phyloP scores from a whole-genome alignment of 345 rosid genomes.

The Crucihimalaya himalaica region DNA sequence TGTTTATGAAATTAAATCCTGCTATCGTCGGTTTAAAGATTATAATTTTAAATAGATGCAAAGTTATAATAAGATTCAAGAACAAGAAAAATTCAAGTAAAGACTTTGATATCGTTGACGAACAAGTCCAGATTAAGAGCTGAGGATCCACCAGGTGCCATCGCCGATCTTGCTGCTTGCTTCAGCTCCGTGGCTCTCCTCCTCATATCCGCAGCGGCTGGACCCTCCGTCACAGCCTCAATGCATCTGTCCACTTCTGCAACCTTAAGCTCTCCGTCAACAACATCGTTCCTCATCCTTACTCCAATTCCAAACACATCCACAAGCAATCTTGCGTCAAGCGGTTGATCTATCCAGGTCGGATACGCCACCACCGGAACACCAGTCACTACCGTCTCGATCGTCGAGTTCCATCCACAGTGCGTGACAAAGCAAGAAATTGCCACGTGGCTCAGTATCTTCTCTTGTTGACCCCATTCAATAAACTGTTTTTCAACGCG shows the following conservation, averaged over 20 bases:
- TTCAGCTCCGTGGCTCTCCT: slow-evolving; percentile 45
- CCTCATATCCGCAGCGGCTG: slow-evolving; percentile 34
- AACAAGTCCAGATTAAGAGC: too few relatives aligned
- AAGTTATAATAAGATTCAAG: too few relatives aligned
- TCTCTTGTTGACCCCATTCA: slow-evolving; percentile 58
- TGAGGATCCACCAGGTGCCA: slow-evolving; percentile 49
- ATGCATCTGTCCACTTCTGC: slow-evolving; percentile 52
- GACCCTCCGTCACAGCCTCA: slow-evolving; percentile 41
- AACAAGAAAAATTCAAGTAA: too few relatives aligned
- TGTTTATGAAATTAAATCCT: too few relatives aligned
- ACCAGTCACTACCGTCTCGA: slow-evolving; percentile 48
- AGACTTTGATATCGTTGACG: too few relatives aligned
- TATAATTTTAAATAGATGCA: too few relatives aligned
- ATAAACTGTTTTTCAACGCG: slow-evolving; percentile 46
- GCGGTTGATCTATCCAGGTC: slow-evolving; percentile 47
- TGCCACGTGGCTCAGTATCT: slow-evolving; percentile 45
- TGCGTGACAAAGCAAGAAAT: slow-evolving; percentile 58
- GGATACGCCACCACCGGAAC: slow-evolving; percentile 57
- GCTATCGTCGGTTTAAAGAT: too few relatives aligned
- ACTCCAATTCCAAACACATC: slow-evolving; percentile 53
- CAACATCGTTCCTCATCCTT: slow-evolving; percentile 42
- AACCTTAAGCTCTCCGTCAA: slow-evolving; percentile 36
- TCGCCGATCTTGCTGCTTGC: slow-evolving; percentile 40
- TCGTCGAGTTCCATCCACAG: slow-evolving; percentile 60
- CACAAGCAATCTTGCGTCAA: slow-evolving; percentile 40